Base-by-base conservation (phyloP, 257 asterid species). In the Leonotis leonurus region DNA sequence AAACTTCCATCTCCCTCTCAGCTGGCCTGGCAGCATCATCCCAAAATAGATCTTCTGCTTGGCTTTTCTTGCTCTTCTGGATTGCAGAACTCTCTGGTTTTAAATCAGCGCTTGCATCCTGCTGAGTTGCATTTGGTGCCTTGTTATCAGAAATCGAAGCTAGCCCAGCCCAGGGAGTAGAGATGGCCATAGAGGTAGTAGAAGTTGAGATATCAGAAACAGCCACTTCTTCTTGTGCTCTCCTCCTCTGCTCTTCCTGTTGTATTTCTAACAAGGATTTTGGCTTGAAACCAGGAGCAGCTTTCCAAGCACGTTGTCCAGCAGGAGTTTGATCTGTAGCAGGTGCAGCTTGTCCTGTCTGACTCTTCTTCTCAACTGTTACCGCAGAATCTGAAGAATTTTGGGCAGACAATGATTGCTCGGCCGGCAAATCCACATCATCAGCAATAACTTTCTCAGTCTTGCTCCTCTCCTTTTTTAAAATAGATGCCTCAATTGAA, bases 221-320 rank as follows among this genome's bases (percentile, higher is more conserved):
- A 65, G 72, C 75, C 39, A 72, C 69, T 72, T 79, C 92, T 61
- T 70, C 84, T 25, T 58, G 83, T 25, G 90, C 93, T 78, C 94
- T 85, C 63, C 94, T 85, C 68, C 87, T 82, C 82, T 90, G 95
- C 77, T 93, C 97, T 78, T 93, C 99, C 76, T 76, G 89, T 49
- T 93, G 99, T 77, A 93, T 93, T 72, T 93, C 99, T 45, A 89
- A 54, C 5, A 93, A 68, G 18, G 99, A 89, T 71, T 87, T 93
- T 7, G 96, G 95, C 76, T 81, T 90, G 80, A 93, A 87, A 62
- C 96, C 96, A 67, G 99, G 95, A 65, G 99, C 96, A 70, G 89
- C 89, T 78, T 93, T 93, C 99, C 99, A 93, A 56, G 92, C 95
- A 25, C 94, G 85, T 48, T 75, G 86, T 55, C 74, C 88, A 56